These are phyloP conservation scores for Eimeria acervulina DNA, from an alignment of 169 alveolate species.

Conservation along the genomic window DNA sequence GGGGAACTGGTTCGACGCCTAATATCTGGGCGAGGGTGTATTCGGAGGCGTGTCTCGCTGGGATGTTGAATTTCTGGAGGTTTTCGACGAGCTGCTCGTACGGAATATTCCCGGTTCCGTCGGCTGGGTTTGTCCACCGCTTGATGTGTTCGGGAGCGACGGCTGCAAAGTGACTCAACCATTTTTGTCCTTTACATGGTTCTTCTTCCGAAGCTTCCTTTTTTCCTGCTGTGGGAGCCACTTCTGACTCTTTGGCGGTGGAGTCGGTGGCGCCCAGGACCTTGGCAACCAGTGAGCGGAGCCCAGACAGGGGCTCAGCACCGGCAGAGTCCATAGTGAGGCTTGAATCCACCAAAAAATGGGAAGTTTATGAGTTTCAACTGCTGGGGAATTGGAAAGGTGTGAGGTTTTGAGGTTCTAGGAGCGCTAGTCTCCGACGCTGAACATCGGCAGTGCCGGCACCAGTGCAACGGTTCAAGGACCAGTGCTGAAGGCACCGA, in stretches of 20 bases:
- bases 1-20: slow-evolving; percentile 65
- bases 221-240: background rate
- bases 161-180: slow-evolving; percentile 79
- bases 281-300: slow-evolving; percentile 74
- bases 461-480: slow-evolving; percentile 17
- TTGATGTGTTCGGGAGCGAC: slow-evolving; percentile 81
- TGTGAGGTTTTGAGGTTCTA: background rate
- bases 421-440: slow-evolving; percentile 73
- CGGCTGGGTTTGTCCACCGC: slow-evolving; percentile 80
- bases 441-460: slow-evolving; percentile 76
- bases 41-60: slow-evolving; percentile 69
- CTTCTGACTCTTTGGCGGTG: background rate
- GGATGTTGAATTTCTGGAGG: slow-evolving; percentile 76
- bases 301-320: slow-evolving; percentile 78
- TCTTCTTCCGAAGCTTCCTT: background rate
- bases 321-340: slow-evolving; percentile 54
- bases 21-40: slow-evolving; percentile 65
- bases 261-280: slow-evolving; percentile 76
- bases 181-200: slow-evolving; percentile 27
- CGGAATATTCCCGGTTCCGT: slow-evolving; percentile 77
- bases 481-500: slow-evolving; percentile 28
- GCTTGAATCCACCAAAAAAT: slow-evolving; percentile 5
- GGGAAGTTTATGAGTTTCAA: background rate
- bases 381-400: slow-evolving; percentile 1
- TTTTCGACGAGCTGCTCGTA: slow-evolving; percentile 80